Conservation (phyloP, 306 rosid genomes). For the Myrica gale region DNA sequence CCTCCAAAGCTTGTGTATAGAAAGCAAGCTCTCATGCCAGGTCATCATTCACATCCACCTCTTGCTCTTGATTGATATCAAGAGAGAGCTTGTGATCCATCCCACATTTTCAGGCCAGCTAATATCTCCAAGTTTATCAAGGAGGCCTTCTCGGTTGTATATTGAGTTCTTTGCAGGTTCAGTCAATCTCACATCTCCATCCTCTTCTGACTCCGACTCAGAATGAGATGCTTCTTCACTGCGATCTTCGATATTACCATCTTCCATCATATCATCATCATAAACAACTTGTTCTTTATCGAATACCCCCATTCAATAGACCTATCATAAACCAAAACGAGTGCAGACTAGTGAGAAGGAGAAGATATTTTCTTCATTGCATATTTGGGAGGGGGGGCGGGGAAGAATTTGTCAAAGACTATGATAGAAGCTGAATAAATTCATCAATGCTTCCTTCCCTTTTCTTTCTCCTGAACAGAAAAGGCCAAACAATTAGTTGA, state of each 20-base stretch:
- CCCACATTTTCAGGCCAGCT: slow-evolving; percentile 73
- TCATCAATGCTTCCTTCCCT: background rate
- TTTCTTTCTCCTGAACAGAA: too few relatives aligned
- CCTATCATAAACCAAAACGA: slow-evolving; percentile 25
- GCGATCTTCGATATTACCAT: slow-evolving; percentile 26
- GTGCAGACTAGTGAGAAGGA: background rate
- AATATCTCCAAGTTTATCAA: slow-evolving; percentile 86
- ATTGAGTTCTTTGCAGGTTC: slow-evolving; percentile 68
- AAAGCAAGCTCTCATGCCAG: slow-evolving; percentile 77
- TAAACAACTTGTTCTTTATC: slow-evolving; percentile 16
- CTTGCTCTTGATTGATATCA: slow-evolving; percentile 70
- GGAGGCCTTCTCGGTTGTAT: slow-evolving; percentile 61
- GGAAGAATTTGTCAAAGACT: background rate
- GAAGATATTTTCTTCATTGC: background rate
- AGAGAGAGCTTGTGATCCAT: slow-evolving; percentile 76
- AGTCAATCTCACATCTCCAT: slow-evolving; percentile 50
- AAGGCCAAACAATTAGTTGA: too few relatives aligned
- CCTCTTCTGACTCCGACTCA: slow-evolving; percentile 58
- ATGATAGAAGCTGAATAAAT: background rate
- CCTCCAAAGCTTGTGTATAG: slow-evolving; percentile 80
- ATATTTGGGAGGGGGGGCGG: background rate
- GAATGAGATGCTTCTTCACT: slow-evolving; percentile 44
- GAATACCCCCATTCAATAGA: slow-evolving; percentile 43
- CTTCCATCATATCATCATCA: slow-evolving; percentile 29
- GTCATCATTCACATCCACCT: slow-evolving; percentile 86